phyloP scores from a whole-genome alignment of 2,329 filamentous ascomycete species.

The Diaporthe amygdali region DNA sequence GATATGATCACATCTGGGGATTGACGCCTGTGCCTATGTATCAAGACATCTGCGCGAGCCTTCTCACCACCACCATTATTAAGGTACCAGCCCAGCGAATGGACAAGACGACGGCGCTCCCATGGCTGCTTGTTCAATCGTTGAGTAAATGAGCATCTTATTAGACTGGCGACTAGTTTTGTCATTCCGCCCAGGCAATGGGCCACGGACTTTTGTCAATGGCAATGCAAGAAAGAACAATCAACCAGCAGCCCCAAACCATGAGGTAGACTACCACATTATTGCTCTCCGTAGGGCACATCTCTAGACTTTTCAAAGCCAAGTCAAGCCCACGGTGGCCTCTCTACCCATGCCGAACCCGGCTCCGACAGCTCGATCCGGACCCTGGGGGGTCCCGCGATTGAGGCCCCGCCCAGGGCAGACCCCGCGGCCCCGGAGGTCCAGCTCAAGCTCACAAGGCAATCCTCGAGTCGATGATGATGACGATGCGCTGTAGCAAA shows the following conservation, averaged over 20 bases:
- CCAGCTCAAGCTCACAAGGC: not conserved
- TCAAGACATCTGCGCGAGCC: not conserved
- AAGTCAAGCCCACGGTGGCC: too few species aligned
- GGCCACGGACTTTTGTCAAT: not conserved
- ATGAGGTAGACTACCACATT: not conserved
- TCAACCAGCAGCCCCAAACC: not conserved
- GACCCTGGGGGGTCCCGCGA: not conserved
- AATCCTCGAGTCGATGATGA: constrained; percentile 4
- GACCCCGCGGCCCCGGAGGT: constrained; percentile 1
- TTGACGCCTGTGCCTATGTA: not conserved
- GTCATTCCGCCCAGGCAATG: not conserved
- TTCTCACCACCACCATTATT: too few species aligned
- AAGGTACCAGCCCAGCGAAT: not conserved
- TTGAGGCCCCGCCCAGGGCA: constrained; percentile 1
- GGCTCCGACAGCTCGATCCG: not conserved
- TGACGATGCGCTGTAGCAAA: not conserved
- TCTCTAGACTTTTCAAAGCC: not conserved
- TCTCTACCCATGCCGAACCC: not conserved
- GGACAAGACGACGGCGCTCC: too few species aligned
- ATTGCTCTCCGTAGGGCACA: not conserved
- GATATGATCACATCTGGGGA: not conserved
- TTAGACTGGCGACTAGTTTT: not conserved
- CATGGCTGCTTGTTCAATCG: too few species aligned
- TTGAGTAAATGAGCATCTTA: not conserved
- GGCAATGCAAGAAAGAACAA: not conserved